Conservation (phyloP, 2,329 filamentous ascomycete genomes). For the Sphaerulina populicola region DNA sequence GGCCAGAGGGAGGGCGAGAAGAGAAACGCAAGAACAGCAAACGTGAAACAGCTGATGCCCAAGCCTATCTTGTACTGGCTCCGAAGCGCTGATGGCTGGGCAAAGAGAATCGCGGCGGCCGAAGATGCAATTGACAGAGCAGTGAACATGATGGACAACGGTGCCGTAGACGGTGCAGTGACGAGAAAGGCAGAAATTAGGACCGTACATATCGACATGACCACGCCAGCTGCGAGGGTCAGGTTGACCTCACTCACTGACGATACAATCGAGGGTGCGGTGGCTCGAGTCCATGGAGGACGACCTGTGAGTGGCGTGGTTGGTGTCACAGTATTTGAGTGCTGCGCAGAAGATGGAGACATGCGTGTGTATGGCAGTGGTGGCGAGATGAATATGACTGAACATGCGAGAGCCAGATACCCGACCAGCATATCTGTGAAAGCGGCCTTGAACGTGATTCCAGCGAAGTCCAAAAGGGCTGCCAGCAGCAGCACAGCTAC, state of each 20-base stretch:
- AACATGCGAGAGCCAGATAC: constrained; percentile 41
- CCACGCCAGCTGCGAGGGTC: constrained; percentile 37
- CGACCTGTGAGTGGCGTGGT: constrained; percentile 17
- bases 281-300: constrained; percentile 15
- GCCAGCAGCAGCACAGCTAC: constrained; percentile 32
- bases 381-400: constrained; percentile 41
- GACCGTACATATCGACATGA: constrained; percentile 34
- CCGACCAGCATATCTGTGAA: constrained; percentile 35
- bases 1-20: constrained; percentile 32
- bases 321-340: constrained; percentile 5
- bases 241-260: constrained; percentile 36
- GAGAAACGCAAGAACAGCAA: constrained; percentile 31
- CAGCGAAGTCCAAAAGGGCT: constrained; percentile 31
- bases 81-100: constrained; percentile 37
- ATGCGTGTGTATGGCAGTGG: constrained; percentile 35
- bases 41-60: constrained; percentile 29
- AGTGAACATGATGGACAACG: constrained; percentile 34
- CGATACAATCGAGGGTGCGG: constrained; percentile 30
- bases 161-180: constrained; percentile 29
- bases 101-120: constrained; percentile 38
- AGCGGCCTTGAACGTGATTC: constrained; percentile 26
- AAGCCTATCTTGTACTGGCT: constrained; percentile 32
- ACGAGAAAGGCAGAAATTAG: constrained; percentile 31
- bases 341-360: not conserved
- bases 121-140: constrained; percentile 37